Conservation (phyloP, 2,329 filamentous ascomycete species). For the Pestalotiopsis sp. region DNA sequence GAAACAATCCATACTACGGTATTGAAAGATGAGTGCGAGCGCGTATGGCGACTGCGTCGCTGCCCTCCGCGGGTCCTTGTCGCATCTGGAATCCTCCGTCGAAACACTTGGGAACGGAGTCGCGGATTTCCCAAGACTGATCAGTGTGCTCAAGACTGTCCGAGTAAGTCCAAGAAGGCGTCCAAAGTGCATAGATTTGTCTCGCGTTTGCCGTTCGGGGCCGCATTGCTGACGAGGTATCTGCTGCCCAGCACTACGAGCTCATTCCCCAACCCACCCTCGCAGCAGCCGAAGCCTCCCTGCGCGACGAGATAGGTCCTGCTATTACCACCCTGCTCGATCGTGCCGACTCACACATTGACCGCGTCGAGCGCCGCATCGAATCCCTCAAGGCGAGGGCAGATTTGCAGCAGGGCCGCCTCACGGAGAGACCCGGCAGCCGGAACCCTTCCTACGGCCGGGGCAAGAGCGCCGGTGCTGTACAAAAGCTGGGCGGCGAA, state of each 20-base stretch:
- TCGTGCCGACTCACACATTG: conserved; percentile 81
- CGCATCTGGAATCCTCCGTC: conserved; percentile 63
- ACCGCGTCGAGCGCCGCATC: conserved; percentile 80
- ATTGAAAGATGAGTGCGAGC: not conserved
- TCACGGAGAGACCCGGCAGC: conserved; percentile 35
- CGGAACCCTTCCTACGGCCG: not conserved
- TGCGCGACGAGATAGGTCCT: conserved; percentile 88
- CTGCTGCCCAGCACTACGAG: conserved; percentile 75
- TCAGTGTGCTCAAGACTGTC: conserved; percentile 58
- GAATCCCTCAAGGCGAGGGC: conserved; percentile 81
- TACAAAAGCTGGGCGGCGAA: conserved; percentile 51
- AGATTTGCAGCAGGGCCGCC: conserved; percentile 78
- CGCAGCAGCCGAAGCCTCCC: conserved; percentile 77
- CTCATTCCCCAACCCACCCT: conserved; percentile 85
- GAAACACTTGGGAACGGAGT: conserved; percentile 58
- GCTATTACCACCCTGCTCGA: conserved; percentile 79
- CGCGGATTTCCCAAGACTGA: conserved; percentile 59
- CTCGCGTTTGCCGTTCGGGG: too few species aligned
- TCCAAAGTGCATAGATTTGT: too few species aligned
- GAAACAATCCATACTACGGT: not conserved
- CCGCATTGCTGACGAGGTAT: not conserved
- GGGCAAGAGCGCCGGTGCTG: conserved; percentile 1
- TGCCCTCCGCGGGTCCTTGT: conserved; percentile 61
- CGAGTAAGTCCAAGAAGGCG: conserved; percentile 44
- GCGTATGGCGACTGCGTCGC: conserved; percentile 61